Evolutionary conservation across 106 monocot species (phyloP).

Genomic region (Alisma plantagoaquatica): DNA sequence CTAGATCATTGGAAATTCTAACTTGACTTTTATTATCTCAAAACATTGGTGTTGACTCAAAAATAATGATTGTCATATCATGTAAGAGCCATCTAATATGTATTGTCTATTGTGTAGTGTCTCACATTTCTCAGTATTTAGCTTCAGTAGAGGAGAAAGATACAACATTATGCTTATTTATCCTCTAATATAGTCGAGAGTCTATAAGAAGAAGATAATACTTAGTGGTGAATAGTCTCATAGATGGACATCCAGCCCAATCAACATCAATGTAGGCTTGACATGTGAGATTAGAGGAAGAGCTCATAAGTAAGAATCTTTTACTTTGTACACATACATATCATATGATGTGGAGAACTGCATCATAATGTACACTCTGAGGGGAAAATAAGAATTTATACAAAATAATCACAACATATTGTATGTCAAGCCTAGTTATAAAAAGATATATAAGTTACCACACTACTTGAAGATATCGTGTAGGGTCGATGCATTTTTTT

Average conservation of each 20-base stretch:
- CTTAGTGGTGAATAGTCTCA: not conserved
- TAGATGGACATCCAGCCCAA: constrained; percentile 2
- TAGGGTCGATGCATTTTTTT: not conserved
- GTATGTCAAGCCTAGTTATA: not conserved
- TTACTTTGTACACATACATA: too few species aligned
- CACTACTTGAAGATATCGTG: not conserved
- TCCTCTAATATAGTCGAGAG: not conserved
- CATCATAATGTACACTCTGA: not conserved
- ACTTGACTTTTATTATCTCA: not conserved
- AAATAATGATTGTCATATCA: not conserved
- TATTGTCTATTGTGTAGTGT: not conserved
- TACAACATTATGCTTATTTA: constrained; percentile 4
- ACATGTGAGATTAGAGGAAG: not conserved
- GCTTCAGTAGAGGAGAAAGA: not conserved
- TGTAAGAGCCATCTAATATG: not conserved
- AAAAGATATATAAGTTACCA: not conserved
- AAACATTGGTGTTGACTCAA: not conserved
- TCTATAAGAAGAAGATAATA: not conserved
- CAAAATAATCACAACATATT: not conserved
- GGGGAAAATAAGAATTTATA: not conserved
- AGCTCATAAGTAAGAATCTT: not conserved
- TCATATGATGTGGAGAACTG: not conserved
- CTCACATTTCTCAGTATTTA: not conserved
- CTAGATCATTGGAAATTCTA: constrained; percentile 1
- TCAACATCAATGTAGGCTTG: constrained; percentile 2